These are phyloP conservation scores for Pythium pyrilobum DNA, from an alignment of 352 stramenopile genomes.

Conservation along the genomic window DNA sequence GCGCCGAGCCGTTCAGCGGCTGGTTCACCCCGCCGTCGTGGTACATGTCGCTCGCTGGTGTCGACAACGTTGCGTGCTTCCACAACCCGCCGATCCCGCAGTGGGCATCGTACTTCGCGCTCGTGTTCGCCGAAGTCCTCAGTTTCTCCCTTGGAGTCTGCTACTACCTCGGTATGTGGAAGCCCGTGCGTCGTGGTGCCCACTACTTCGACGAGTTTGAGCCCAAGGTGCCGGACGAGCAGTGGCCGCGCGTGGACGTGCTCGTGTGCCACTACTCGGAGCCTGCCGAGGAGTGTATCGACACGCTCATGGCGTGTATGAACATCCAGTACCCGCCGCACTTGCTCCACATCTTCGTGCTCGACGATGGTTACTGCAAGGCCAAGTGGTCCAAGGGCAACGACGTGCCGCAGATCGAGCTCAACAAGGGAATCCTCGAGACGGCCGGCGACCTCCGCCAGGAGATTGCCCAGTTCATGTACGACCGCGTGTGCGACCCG, in stretches of 20 bases:
- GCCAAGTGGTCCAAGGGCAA: slow-evolving; percentile 41
- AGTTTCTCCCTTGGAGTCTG: slow-evolving; percentile 32
- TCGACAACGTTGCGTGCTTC: slow-evolving; percentile 53
- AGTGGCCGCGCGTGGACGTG: slow-evolving; percentile 41
- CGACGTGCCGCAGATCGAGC: slow-evolving; percentile 28
- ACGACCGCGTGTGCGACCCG: slow-evolving; percentile 75
- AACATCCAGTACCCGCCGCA: slow-evolving; percentile 52
- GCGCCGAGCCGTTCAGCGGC: slow-evolving; percentile 44
- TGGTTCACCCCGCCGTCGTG: slow-evolving; percentile 33
- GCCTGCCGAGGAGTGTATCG: slow-evolving; percentile 38
- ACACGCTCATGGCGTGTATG: slow-evolving; percentile 46
- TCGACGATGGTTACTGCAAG: slow-evolving; percentile 50
- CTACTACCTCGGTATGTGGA: slow-evolving; percentile 50
- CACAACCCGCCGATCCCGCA: slow-evolving; percentile 33
- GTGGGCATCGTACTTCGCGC: slow-evolving; percentile 36
- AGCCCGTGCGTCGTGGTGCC: slow-evolving; percentile 37
- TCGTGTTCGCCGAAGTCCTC: slow-evolving; percentile 29
- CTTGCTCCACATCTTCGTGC: slow-evolving; percentile 37
- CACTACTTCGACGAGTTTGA: slow-evolving; percentile 50
- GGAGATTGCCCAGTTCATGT: slow-evolving; percentile 84
- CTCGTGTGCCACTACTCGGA: slow-evolving; percentile 53
- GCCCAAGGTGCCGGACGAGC: slow-evolving; percentile 36
- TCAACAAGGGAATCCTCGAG: slow-evolving; percentile 56
- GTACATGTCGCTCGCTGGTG: slow-evolving; percentile 39
- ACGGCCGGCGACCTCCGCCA: slow-evolving; percentile 73